phyloP scores from a whole-genome alignment of 2,329 filamentous ascomycete species.

The Alternaria rosae region DNA sequence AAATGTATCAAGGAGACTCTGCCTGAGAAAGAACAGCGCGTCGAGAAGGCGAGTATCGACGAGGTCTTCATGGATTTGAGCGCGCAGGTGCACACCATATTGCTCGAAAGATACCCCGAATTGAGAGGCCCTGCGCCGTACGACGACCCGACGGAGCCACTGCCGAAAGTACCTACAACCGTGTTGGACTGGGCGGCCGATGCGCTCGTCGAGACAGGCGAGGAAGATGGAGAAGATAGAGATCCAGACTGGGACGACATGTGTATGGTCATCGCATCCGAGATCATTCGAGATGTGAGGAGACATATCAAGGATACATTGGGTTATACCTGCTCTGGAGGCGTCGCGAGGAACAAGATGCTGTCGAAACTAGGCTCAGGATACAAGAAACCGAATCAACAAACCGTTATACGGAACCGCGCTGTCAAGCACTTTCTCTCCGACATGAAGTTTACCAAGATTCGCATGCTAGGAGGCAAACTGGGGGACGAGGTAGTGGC shows the following conservation, averaged over 20 bases:
- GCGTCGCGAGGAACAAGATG: slow-evolving; percentile 91
- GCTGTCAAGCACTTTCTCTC: slow-evolving; percentile 81
- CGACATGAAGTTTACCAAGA: slow-evolving; percentile 91
- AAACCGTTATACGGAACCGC: slow-evolving; percentile 90
- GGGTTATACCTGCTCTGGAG: slow-evolving; percentile 90
- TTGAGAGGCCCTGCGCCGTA: slow-evolving; percentile 72
- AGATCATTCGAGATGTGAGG: slow-evolving; percentile 83
- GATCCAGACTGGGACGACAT: slow-evolving; percentile 98
- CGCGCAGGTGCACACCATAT: slow-evolving; percentile 76
- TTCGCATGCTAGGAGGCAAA: slow-evolving; percentile 94
- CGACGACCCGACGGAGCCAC: slow-evolving; percentile 72
- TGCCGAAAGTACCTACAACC: slow-evolving; percentile 76
- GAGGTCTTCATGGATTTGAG: slow-evolving; percentile 95
- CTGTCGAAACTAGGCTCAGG: slow-evolving; percentile 91
- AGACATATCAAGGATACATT: slow-evolving; percentile 71
- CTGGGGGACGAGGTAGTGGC: slow-evolving; percentile 84
- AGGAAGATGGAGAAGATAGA: slow-evolving; percentile 74
- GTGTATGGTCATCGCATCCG: slow-evolving; percentile 82
- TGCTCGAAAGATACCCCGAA: slow-evolving; percentile 80
- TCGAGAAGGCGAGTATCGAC: slow-evolving; percentile 95
- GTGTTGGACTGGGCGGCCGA: slow-evolving; percentile 85
- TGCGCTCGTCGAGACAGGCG: slow-evolving; percentile 79
- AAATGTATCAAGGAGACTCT: slow-evolving; percentile 77
- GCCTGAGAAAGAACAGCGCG: slow-evolving; percentile 69
- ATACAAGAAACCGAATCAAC: slow-evolving; percentile 91